Percentiles rank a stretch among this genome's conserved stretches.
These are phyloP conservation scores for Hymenoscyphus fructigenus DNA, from an alignment of 2,329 filamentous ascomycete species.

Conservation along the genomic window DNA sequence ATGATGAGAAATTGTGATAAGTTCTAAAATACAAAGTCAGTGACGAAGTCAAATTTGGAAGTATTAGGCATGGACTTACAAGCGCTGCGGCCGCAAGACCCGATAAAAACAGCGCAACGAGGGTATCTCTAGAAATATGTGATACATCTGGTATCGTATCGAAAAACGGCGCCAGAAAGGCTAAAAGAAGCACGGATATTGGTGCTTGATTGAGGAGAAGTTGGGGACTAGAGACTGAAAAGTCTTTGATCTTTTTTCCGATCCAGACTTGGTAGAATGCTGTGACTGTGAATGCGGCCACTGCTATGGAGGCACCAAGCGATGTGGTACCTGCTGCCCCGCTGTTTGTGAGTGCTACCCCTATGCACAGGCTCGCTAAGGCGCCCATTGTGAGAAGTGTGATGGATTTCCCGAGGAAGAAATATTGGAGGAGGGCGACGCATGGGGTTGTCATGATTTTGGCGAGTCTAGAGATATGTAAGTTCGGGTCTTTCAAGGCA, in stretches of 20 bases:
- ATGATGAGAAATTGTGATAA: constrained; percentile 43
- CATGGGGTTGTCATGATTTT: constrained; percentile 50
- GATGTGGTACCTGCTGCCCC: constrained; percentile 40
- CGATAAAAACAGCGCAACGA: constrained; percentile 42
- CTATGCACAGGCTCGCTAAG: constrained; percentile 44
- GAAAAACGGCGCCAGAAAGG: constrained; percentile 44
- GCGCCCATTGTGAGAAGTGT: constrained; percentile 42
- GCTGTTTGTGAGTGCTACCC: constrained; percentile 45
- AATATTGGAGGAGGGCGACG: constrained; percentile 46
- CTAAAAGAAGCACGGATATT: constrained; percentile 44
- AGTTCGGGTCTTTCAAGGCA: not conserved
- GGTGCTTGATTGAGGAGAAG: constrained; percentile 47
- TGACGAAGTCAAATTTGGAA: not conserved
- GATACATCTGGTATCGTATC: constrained; percentile 37
- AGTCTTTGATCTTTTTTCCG: constrained; percentile 48
- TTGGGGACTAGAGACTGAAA: constrained; percentile 43
- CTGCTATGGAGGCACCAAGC: constrained; percentile 44
- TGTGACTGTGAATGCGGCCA: constrained; percentile 44
- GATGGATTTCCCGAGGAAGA: constrained; percentile 44
- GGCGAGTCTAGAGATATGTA: constrained; percentile 35
- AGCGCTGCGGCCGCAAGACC: constrained; percentile 44
- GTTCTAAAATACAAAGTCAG: constrained; percentile 27
- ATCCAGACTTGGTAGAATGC: constrained; percentile 50
- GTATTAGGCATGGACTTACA: constrained; percentile 11
- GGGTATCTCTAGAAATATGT: constrained; percentile 40